These are phyloP conservation scores for Nicotiana knightiana DNA, from an alignment of 257 asterid genomes.

Conservation along the genomic window DNA sequence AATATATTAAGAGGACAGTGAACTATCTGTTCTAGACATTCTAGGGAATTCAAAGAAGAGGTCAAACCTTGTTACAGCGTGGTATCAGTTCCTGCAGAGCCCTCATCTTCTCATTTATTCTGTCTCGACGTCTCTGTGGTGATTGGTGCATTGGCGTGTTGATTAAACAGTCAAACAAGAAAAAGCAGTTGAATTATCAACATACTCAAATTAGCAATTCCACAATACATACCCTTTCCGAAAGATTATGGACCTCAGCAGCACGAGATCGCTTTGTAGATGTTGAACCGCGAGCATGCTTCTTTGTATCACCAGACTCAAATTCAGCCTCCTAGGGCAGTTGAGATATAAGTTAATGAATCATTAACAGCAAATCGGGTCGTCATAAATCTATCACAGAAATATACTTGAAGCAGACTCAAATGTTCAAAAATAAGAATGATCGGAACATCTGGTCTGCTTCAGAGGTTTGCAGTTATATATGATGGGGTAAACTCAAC, in stretches of 20 bases:
- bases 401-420: not conserved
- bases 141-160: not conserved
- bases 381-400: not conserved
- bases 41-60: not conserved
- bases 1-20: not conserved
- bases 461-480: not conserved
- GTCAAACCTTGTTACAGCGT: slow-evolving; percentile 76
- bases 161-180: not conserved
- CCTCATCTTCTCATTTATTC: slow-evolving; percentile 84
- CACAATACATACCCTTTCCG: slow-evolving; percentile 11
- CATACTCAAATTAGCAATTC: not conserved
- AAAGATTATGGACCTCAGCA: slow-evolving; percentile 77
- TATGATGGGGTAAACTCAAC: not conserved
- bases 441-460: not conserved
- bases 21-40: not conserved
- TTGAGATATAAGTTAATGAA: not conserved
- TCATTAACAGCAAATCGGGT: not conserved
- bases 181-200: not conserved
- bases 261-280: slow-evolving; percentile 68
- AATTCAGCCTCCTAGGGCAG: slow-evolving; percentile 42
- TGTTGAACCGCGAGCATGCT: slow-evolving; percentile 42
- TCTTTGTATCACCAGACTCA: slow-evolving; percentile 44
- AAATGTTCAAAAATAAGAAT: not conserved
- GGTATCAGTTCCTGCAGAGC: slow-evolving; percentile 80
- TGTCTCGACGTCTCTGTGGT: slow-evolving; percentile 76